A percentile compares a stretch with the other conserved stretches of the same genome.
These are phyloP conservation scores for Trichophyton benhamiae DNA, from an alignment of 2,329 filamentous ascomycete species.

Conservation along the genomic window DNA sequence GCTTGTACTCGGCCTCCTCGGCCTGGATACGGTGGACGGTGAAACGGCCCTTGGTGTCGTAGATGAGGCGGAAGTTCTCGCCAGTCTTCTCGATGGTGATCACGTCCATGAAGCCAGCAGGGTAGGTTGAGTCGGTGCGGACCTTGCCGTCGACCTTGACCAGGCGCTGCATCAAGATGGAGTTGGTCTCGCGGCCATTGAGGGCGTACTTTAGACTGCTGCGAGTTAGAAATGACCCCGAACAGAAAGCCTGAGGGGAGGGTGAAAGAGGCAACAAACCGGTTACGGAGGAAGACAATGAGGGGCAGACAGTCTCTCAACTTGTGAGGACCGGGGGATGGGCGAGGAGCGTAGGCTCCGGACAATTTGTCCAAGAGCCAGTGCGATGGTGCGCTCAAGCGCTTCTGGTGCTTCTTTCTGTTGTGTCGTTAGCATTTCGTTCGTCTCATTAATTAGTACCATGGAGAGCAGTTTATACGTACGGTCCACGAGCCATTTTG, in stretches of 20 bases:
- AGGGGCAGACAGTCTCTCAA: constrained; percentile 96
- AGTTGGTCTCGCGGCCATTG: constrained; percentile 93
- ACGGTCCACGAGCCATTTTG: constrained; percentile 48
- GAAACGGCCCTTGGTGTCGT: constrained; percentile 99
- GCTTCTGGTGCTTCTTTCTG: constrained; percentile 99
- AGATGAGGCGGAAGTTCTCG: constrained; percentile 99
- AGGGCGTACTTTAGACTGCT: constrained; percentile 98
- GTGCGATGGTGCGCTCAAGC: constrained; percentile 96
- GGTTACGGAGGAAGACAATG: constrained; percentile 90
- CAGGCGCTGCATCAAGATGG: constrained; percentile 98
- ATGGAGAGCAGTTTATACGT: constrained; percentile 25
- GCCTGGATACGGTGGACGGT: constrained; percentile 98
- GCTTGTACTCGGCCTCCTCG: constrained; percentile 99
- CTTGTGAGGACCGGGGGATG: constrained; percentile 90
- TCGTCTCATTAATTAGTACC: not conserved
- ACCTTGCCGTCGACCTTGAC: constrained; percentile 99
- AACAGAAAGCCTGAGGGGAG: too few relatives aligned
- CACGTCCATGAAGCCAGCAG: constrained; percentile 98
- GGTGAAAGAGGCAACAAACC: constrained; percentile 27
- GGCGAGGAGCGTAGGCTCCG: constrained; percentile 63
- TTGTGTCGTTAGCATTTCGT: not conserved
- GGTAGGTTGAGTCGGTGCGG: constrained; percentile 96
- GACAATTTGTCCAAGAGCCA: constrained; percentile 99
- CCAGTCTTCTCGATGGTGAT: constrained; percentile 99
- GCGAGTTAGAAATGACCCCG: constrained; percentile 11